Conservation (phyloP, 129 eudicot genomes). For the Pseudognaphalium luteoalbum region DNA sequence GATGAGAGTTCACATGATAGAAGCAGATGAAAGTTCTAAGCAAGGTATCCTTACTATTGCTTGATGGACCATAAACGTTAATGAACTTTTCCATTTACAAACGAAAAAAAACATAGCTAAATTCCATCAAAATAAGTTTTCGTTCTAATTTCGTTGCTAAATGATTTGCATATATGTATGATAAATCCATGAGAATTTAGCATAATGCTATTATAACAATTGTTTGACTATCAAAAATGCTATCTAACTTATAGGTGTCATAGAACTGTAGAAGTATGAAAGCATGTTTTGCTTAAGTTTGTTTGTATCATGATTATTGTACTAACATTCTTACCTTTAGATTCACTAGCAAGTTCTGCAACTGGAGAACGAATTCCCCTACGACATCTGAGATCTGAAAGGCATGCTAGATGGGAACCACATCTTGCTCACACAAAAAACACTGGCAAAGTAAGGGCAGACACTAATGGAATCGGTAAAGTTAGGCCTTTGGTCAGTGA, state of each 20-base stretch:
- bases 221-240: background rate
- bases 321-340: background rate
- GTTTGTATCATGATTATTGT: background rate
- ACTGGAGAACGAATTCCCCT: conserved; percentile 29
- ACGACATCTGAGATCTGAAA: conserved; percentile 37
- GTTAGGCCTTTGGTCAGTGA: conserved; percentile 27
- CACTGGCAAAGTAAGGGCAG: conserved; percentile 33
- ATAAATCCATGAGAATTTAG: background rate
- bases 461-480: conserved; percentile 35
- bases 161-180: background rate
- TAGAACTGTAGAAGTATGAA: conserved; percentile 12
- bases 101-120: background rate
- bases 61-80: conserved; percentile 15
- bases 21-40: conserved; percentile 45
- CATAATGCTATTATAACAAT: background rate
- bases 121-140: background rate
- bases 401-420: conserved; percentile 38
- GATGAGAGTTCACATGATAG: conserved; percentile 33
- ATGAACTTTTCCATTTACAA: background rate
- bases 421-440: conserved; percentile 36
- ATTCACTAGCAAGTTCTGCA: conserved; percentile 33
- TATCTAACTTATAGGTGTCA: background rate
- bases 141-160: background rate
- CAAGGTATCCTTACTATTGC: conserved; percentile 50
- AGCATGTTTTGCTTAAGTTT: conserved; percentile 9